A percentile compares a stretch with the other conserved stretches of the same genome.
These are phyloP conservation scores for Talaromyces sp. DNA, from an alignment of 2,329 filamentous ascomycete species.

Conservation along the genomic window DNA sequence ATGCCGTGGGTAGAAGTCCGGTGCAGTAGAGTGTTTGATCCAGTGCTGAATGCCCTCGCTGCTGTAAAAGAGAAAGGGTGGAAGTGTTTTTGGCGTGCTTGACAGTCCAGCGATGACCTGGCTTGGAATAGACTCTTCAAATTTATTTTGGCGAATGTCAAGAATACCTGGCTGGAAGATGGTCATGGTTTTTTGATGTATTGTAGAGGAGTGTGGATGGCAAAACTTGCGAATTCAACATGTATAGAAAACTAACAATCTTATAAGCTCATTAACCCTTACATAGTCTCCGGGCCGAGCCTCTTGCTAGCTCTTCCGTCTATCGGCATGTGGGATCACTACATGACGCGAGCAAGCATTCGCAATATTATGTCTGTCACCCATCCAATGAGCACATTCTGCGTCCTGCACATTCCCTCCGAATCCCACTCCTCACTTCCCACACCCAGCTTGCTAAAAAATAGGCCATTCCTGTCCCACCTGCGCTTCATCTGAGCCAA, in stretches of 20 bases:
- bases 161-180: not conserved
- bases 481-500: conserved; percentile 4
- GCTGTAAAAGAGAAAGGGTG: conserved; percentile 3
- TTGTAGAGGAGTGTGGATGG: not conserved
- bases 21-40: not conserved
- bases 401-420: conserved; percentile 7
- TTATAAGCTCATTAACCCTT: not conserved
- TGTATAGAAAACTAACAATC: not conserved
- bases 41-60: not conserved
- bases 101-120: conserved; percentile 1
- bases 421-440: conserved; percentile 10
- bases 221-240: not conserved
- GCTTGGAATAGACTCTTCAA: not conserved
- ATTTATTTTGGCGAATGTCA: conserved; percentile 2
- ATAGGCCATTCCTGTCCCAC: conserved; percentile 3
- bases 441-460: conserved; percentile 8
- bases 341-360: not conserved
- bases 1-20: conserved; percentile 1
- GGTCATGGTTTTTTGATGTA: not conserved
- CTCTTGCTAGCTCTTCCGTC: not conserved
- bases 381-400: not conserved
- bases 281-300: no score
- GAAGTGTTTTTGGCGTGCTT: not conserved
- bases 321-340: not conserved
- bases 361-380: not conserved